Percentiles rank a stretch among this genome's conserved stretches.
phyloP scores from a whole-genome alignment of 306 rosid species.

The Glycine soja region DNA sequence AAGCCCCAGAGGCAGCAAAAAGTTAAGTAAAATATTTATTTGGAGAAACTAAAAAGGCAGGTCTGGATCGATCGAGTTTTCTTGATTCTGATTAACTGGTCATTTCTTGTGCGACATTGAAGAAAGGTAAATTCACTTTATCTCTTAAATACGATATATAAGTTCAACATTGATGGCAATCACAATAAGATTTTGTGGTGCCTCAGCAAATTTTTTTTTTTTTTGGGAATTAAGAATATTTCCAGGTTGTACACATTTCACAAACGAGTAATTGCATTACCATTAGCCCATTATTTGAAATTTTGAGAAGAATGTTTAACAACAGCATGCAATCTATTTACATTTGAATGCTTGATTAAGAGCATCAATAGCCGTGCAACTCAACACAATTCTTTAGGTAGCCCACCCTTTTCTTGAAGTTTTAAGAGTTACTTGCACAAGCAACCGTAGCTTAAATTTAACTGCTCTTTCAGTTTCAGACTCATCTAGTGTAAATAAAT shows the following conservation, averaged over 20 bases:
- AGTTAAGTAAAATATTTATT: conserved; percentile 39
- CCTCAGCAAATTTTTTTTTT: background rate
- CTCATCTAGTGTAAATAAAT: background rate
- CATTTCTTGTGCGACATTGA: conserved; percentile 33
- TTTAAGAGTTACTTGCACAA: background rate
- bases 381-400: background rate
- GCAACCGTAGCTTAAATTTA: background rate
- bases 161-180: conserved; percentile 43
- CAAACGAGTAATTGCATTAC: background rate
- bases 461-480: background rate
- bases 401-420: background rate
- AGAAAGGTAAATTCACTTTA: conserved; percentile 19
- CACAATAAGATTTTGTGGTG: background rate
- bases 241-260: conserved; percentile 5
- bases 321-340: background rate
- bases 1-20: conserved; percentile 39
- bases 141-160: conserved; percentile 12
- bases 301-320: conserved; percentile 24
- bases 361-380: background rate
- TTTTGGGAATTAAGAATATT: background rate
- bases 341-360: conserved; percentile 1
- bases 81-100: conserved; percentile 20
- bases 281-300: conserved; percentile 14
- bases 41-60: conserved; percentile 38
- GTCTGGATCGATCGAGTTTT: conserved; percentile 33